Conservation (phyloP, 2,329 filamentous ascomycete species). For the Claviceps fusiformis region DNA sequence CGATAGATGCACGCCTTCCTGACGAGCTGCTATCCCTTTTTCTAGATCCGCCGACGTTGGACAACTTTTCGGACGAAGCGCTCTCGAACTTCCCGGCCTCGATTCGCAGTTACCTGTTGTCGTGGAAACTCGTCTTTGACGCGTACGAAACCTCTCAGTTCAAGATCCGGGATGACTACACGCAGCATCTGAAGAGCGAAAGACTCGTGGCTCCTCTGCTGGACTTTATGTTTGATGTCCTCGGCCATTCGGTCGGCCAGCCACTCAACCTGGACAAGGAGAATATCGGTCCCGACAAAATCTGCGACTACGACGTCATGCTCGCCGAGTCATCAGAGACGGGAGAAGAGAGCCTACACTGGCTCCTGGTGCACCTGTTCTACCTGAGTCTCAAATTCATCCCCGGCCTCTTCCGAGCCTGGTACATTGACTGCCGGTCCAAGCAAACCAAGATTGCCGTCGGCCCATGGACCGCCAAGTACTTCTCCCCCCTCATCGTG, state of each 20-base stretch:
- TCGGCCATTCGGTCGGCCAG: slow-evolving; percentile 63
- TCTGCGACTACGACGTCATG: slow-evolving; percentile 38
- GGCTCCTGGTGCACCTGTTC: slow-evolving; percentile 74
- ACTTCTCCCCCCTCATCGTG: slow-evolving; percentile 61
- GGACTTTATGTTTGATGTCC: slow-evolving; percentile 69
- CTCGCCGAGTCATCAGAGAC: slow-evolving; percentile 41
- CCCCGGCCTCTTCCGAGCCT: slow-evolving; percentile 65
- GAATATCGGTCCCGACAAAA: slow-evolving; percentile 43
- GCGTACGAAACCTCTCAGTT: slow-evolving; percentile 67
- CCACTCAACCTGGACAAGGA: slow-evolving; percentile 61
- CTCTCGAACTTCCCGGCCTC: slow-evolving; percentile 55
- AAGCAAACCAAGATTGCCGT: slow-evolving; percentile 69
- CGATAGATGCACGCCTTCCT: slow-evolving; percentile 52
- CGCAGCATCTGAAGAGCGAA: slow-evolving; percentile 62
- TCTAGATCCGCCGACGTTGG: slow-evolving; percentile 59
- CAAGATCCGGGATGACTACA: slow-evolving; percentile 71
- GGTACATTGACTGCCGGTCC: slow-evolving; percentile 72
- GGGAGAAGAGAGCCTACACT: slow-evolving; percentile 63
- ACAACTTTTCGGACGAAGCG: slow-evolving; percentile 50
- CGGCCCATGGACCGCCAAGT: slow-evolving; percentile 73
- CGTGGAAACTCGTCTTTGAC: slow-evolving; percentile 84
- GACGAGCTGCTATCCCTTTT: slow-evolving; percentile 77
- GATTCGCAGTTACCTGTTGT: slow-evolving; percentile 69
- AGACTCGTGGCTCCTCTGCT: slow-evolving; percentile 57
- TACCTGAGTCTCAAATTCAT: slow-evolving; percentile 67